Evolutionary conservation across 2,329 filamentous ascomycete species (phyloP).

Genomic region (Colletotrichum eremochloae): DNA sequence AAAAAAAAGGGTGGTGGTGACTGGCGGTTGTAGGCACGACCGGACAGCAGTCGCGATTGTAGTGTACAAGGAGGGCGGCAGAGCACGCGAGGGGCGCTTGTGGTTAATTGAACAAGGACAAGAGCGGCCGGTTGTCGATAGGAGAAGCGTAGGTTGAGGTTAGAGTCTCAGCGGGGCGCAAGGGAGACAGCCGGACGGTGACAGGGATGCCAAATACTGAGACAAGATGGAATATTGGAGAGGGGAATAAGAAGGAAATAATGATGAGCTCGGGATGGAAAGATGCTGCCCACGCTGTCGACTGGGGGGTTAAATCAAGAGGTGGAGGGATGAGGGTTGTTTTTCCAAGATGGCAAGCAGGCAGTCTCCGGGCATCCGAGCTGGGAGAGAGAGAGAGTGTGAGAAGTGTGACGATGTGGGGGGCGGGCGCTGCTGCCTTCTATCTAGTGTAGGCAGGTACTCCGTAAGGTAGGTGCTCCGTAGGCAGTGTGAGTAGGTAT

Average conservation of each 20-base stretch:
- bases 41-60: background rate
- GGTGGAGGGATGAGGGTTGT: background rate
- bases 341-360: background rate
- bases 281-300: background rate
- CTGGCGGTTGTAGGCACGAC: conserved; percentile 20
- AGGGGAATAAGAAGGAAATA: background rate
- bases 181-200: background rate
- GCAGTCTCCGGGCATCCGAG: conserved; percentile 19
- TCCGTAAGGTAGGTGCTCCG: too few species aligned
- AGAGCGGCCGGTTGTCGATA: background rate
- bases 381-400: background rate
- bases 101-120: background rate
- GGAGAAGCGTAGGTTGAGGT: background rate
- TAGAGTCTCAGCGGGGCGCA: background rate
- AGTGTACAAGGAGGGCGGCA: background rate
- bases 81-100: background rate
- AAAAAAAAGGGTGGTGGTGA: background rate
- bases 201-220: background rate
- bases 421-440: background rate
- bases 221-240: background rate
- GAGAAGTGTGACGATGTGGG: conserved; percentile 8
- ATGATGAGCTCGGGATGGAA: background rate
- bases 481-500: too few species aligned
- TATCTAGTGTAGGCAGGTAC: too few species aligned
- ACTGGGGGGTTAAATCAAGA: background rate